Conservation (phyloP, 1,284 basidiomycete genomes). For the Cryptococcus neoformans region DNA sequence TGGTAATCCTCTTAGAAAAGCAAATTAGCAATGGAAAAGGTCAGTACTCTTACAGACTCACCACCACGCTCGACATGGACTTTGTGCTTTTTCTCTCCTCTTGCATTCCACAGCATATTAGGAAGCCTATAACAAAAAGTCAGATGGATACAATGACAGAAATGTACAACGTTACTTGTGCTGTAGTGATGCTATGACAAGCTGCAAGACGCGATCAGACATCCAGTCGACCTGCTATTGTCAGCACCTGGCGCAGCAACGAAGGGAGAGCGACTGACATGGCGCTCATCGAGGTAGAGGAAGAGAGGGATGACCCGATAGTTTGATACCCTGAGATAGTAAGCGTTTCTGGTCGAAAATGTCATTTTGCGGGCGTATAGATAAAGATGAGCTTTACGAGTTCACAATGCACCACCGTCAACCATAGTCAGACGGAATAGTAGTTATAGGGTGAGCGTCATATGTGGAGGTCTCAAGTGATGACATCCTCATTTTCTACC, state of each 20-base stretch:
- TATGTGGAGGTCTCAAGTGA: conserved; percentile 5
- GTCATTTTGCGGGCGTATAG: conserved; percentile 22
- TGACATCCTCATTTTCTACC: neutral
- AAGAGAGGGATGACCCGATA: conserved; percentile 43
- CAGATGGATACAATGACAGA: neutral
- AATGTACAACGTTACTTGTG: conserved; percentile 20
- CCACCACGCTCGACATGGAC: conserved; percentile 46
- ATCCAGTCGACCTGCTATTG: conserved; percentile 43
- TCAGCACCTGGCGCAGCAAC: neutral
- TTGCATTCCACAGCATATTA: conserved; percentile 25
- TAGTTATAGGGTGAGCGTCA: neutral
- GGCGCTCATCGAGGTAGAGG: conserved; percentile 46
- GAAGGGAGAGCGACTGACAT: conserved; percentile 25
- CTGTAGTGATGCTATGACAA: conserved; percentile 40
- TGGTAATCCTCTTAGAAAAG: conserved; percentile 36
- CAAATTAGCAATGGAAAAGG: neutral
- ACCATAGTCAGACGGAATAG: neutral
- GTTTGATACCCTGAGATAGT: conserved; percentile 43
- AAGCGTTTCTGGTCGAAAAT: conserved; percentile 46
- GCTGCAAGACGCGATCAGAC: conserved; percentile 35
- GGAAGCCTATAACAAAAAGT: conserved; percentile 17
- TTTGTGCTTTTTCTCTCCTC: conserved; percentile 39
- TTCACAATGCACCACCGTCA: neutral
- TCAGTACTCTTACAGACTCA: conserved; percentile 12
- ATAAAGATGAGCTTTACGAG: neutral